A percentile compares a stretch with the other conserved stretches of the same genome.
phyloP scores from a whole-genome alignment of 257 asterid species.

The Solanum lignicaule region DNA sequence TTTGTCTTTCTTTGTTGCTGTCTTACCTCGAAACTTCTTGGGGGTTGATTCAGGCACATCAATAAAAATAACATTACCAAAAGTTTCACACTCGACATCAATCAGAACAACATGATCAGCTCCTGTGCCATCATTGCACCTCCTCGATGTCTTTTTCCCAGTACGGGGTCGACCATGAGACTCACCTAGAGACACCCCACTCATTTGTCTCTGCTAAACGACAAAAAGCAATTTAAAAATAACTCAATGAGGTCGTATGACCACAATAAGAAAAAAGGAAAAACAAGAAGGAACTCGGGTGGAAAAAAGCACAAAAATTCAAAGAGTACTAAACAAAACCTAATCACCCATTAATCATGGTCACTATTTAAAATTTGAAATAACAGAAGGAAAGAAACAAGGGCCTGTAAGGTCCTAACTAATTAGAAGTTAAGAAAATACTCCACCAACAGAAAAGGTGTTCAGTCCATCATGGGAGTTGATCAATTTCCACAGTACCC shows the following conservation, averaged over 20 bases:
- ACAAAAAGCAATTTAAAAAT: background rate
- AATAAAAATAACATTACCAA: constrained; percentile 38
- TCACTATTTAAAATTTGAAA: background rate
- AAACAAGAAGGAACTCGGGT: background rate
- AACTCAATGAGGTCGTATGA: background rate
- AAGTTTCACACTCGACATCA: constrained; percentile 47
- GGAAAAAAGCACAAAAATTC: background rate
- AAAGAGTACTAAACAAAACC: background rate
- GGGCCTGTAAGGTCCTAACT: background rate
- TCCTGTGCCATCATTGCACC: constrained; percentile 28
- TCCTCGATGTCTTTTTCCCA: constrained; percentile 37
- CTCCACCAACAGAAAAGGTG: background rate
- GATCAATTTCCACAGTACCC: background rate
- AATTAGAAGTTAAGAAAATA: background rate
- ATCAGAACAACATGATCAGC: constrained; percentile 40
- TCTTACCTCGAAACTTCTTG: constrained; percentile 21
- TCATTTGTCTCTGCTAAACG: constrained; percentile 37
- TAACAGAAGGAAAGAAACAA: background rate
- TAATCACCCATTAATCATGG: background rate
- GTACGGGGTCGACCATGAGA: constrained; percentile 32
- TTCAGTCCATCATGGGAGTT: background rate
- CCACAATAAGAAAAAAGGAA: background rate
- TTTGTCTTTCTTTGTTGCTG: constrained; percentile 8
- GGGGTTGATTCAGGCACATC: constrained; percentile 49
- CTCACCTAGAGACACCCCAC: constrained; percentile 30